Evolutionary conservation across 1,284 basidiomycete species (phyloP), one percentile per base, ranked within the genome.

Genomic region (Fistulinella staudtii): DNA sequence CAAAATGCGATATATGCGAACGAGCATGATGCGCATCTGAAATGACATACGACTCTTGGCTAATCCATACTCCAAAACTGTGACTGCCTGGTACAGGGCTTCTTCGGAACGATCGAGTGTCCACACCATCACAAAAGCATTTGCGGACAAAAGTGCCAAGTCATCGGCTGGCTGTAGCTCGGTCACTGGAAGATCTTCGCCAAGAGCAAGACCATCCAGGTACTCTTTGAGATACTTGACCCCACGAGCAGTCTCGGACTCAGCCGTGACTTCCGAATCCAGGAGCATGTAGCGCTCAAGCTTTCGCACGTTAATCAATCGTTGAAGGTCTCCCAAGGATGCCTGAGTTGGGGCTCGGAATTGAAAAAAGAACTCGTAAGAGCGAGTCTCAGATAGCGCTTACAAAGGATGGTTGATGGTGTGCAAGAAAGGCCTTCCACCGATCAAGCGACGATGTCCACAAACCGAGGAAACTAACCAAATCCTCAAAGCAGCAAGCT

Each of bases 111-210:
- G 68, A 47, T 73, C 71, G 34, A 79, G 57, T 35, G 68, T 69
- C 80, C 84, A 91, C 15, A 82, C 67, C 49, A 72, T 77, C 37
- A 92, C 74, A 43, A 82, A 73, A 2, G 77, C 75, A 55, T 85
- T 85, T 1, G 75, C 84, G 5, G 83, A 79, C 11, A 95, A 70
- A 21, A 93, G 71, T 8, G 76, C 84, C 23, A 94, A 73, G 55
- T 94, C 93, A 56, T 95, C 93, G 3, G 81, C 87, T 14, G 86
- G 89, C 57, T 95, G 93, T 36, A 93, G 72, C 55, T 95, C 92
- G 0, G 88, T 89, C 4, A 74, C 65, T 2, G 84, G 77, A 17
- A 93, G 72, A 41, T 75, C 69, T 39, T 69, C 66, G 35, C 88
- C 90, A 3, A 90, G 68, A 14, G 74, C 67, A 13, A 93, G 73